Evolutionary conservation across 2,329 filamentous ascomycete species (phyloP).

Genomic region (Phyllosticta capitalensis): DNA sequence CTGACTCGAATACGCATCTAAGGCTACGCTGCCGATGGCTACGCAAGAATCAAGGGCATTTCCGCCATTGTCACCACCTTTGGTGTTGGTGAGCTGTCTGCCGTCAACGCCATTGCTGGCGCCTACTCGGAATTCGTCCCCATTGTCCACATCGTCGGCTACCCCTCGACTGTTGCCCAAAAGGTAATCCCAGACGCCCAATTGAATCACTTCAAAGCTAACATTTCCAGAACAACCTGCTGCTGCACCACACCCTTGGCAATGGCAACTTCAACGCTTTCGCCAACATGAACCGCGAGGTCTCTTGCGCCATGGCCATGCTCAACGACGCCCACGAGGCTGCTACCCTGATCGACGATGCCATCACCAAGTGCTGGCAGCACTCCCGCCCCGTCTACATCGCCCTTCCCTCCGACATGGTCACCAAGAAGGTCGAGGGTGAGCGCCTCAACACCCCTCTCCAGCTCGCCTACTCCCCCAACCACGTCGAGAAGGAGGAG

Average conservation of each 20-base stretch:
- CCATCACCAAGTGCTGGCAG: constrained; percentile 64
- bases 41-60: constrained; percentile 38
- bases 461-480: constrained; percentile 53
- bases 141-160: constrained; percentile 39
- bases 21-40: constrained; percentile 40
- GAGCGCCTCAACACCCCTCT: constrained; percentile 60
- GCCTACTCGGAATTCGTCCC: constrained; percentile 39
- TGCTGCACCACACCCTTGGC: constrained; percentile 39
- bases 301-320: constrained; percentile 63
- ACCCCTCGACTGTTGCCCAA: constrained; percentile 33
- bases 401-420: constrained; percentile 72
- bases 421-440: constrained; percentile 66
- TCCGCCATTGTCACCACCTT: constrained; percentile 39
- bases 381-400: constrained; percentile 74
- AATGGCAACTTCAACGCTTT: constrained; percentile 72
- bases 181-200: constrained; percentile 10
- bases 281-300: constrained; percentile 61
- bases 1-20: constrained; percentile 13
- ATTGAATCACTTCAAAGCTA: background rate
- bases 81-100: constrained; percentile 40
- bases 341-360: constrained; percentile 66
- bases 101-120: constrained; percentile 39
- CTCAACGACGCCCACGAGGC: constrained; percentile 62
- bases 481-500: constrained; percentile 62
- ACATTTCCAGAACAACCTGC: constrained; percentile 23